phyloP scores from a whole-genome alignment of 352 stramenopile species.

The Pythium utonaiense region DNA sequence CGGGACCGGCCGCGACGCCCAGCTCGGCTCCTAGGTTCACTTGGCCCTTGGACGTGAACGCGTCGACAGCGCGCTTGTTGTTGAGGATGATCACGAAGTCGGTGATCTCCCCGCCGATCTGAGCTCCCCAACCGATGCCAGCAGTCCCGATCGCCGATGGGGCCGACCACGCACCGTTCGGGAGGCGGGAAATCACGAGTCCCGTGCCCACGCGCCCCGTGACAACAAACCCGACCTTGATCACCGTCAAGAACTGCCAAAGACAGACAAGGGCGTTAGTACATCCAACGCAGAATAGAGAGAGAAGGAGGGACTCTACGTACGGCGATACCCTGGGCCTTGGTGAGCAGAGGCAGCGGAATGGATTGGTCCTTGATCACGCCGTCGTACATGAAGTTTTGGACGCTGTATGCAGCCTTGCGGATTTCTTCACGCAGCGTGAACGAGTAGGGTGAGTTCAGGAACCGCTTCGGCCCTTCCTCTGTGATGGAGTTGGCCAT shows the following conservation, averaged over 20 bases:
- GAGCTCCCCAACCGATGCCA: constrained; percentile 86
- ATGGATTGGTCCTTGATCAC: constrained; percentile 90
- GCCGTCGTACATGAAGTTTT: constrained; percentile 89
- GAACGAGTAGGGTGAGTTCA: constrained; percentile 86
- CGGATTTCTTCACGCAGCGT: constrained; percentile 90
- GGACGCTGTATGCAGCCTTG: constrained; percentile 91
- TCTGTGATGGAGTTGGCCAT: constrained; percentile 70
- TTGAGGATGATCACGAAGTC: constrained; percentile 95
- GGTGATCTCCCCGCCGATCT: constrained; percentile 91
- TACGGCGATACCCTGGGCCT: constrained; percentile 89
- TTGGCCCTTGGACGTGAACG: constrained; percentile 81
- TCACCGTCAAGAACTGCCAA: constrained; percentile 86
- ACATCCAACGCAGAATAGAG: too few species aligned
- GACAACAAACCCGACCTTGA: constrained; percentile 89
- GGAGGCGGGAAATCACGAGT: constrained; percentile 90
- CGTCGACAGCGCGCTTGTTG: constrained; percentile 81
- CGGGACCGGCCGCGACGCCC: constrained; percentile 79
- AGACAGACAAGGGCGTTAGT: too few species aligned
- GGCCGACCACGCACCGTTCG: constrained; percentile 93
- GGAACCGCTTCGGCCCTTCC: constrained; percentile 58
- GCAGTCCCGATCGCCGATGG: constrained; percentile 93
- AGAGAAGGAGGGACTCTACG: constrained; percentile 2
- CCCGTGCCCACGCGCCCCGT: constrained; percentile 88
- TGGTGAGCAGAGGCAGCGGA: constrained; percentile 80
- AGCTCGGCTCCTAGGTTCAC: constrained; percentile 91